Evolutionary conservation across 441 rosid species (phyloP), one percentile per base, ranked within the genome.

Genomic region (Arabidopsis lyrata): DNA sequence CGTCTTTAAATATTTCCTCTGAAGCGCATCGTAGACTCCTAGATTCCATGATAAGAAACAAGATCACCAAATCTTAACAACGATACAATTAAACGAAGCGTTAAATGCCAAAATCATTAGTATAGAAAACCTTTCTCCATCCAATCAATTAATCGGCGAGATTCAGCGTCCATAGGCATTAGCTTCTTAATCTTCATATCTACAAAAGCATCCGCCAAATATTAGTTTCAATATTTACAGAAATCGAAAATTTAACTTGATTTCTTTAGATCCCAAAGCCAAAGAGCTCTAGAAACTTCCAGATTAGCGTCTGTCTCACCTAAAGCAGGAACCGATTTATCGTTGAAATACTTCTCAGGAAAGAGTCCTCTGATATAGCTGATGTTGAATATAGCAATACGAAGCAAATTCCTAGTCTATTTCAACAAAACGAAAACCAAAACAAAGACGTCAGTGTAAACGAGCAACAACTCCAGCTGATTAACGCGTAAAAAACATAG

Each of bases 101-200:
- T 13, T 4, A 1, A 62, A 32, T 38, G 5, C 29, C 8, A 15
- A 31, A 39, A 65, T 39, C 34, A 1, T 20, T 20, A 38, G 27
- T 57, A 10, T 2, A 10, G 44, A 67, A 45, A 49, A 70, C 81
- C 82, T 78, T 93, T 95, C 84, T 95, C 98, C 99, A 93, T 93
- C 97, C 98, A 93, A 68, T 95, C 98, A 66, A 95, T 91, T 81
- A 95, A 74, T 60, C 98, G 81, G 53, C 98, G 94, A 36, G 99
- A 91, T 84, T 91, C 99, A 0, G 90, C 86, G 82, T 95, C 98
- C 86, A 91, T 78, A 1, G 99, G 98, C 98, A 96, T 87, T 59
- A 96, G 81, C 89, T 93, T 96, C 86, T 93, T 96, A 77, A 96
- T 93, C 89, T 88, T 96, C 92, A 88, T 90, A 84, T 96, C 97